A percentile compares a stretch with the other conserved stretches of the same genome.
Evolutionary conservation across 2,329 filamentous ascomycete species (phyloP).

Genomic region (Paecilomyces dactylethromorphus): DNA sequence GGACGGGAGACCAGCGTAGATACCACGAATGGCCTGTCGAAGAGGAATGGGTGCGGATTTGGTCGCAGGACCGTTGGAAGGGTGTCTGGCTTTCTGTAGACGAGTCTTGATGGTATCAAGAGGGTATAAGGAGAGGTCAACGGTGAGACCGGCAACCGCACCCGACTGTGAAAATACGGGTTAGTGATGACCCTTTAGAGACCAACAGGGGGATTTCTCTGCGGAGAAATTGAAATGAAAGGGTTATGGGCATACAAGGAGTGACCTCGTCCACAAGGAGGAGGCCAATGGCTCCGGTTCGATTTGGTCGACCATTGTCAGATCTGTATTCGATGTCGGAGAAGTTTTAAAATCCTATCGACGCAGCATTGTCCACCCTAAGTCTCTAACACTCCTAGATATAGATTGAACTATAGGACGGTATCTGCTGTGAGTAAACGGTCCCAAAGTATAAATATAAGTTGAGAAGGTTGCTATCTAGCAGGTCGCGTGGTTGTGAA

Average conservation of each 20-base stretch:
- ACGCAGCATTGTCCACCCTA: neutral
- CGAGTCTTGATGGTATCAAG: conserved; percentile 99
- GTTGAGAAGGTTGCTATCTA: neutral
- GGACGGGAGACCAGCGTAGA: conserved; percentile 87
- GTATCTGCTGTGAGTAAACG: neutral
- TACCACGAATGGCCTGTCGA: conserved; percentile 79
- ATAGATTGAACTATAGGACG: neutral
- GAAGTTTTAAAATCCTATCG: neutral
- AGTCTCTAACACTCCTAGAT: neutral
- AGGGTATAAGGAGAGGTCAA: conserved; percentile 93
- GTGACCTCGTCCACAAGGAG: conserved; percentile 38
- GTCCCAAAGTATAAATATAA: neutral
- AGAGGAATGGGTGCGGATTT: conserved; percentile 63
- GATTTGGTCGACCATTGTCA: conserved; percentile 19
- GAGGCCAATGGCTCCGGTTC: conserved; percentile 29
- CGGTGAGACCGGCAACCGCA: conserved; percentile 85
- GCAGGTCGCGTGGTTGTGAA: neutral
- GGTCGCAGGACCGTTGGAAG: conserved; percentile 14
- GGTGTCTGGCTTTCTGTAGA: conserved; percentile 56
- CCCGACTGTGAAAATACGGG: conserved; percentile 55
- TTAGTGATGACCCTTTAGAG: neutral
- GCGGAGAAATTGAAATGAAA: neutral
- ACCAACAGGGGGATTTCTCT: conserved; percentile 4
- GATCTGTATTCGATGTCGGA: conserved; percentile 1
- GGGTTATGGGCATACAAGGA: conserved; percentile 21